Evolutionary conservation across 2,329 filamentous ascomycete genomes (phyloP).

Genomic region (Fusarium burgessii): DNA sequence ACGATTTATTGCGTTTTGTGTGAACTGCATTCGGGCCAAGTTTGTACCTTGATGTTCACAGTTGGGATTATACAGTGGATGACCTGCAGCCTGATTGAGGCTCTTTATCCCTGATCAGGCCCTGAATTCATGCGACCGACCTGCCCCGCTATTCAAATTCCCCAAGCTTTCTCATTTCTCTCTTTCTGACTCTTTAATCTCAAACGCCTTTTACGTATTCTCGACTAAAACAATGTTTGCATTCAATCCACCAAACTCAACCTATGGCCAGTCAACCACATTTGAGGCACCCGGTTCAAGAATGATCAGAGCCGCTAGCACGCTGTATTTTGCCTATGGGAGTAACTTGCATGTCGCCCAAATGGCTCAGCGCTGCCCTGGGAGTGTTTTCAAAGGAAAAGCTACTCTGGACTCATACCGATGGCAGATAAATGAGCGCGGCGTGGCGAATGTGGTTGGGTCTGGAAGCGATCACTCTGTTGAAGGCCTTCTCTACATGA

Average conservation of each 20-base stretch:
- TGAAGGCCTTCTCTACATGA: conserved; percentile 5
- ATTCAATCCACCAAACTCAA: neutral
- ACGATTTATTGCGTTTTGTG: neutral
- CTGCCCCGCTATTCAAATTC: neutral
- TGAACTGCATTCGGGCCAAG: neutral
- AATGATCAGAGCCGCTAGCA: neutral
- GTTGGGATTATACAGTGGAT: neutral
- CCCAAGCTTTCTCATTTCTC: neutral
- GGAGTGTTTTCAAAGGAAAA: conserved; percentile 11
- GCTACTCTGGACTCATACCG: neutral
- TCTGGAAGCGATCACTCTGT: neutral
- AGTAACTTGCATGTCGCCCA: conserved; percentile 12
- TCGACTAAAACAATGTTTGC: neutral
- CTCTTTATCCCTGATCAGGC: neutral
- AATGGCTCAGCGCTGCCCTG: conserved; percentile 13
- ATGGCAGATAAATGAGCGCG: conserved; percentile 13
- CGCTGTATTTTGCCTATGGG: conserved; percentile 11
- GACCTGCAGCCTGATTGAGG: neutral
- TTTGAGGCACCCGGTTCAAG: neutral
- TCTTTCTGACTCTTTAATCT: neutral
- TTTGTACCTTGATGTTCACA: neutral
- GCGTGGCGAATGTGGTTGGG: neutral
- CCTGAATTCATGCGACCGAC: neutral
- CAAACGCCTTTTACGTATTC: rapidly evolving
- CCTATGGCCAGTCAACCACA: neutral